These are phyloP conservation scores for Lycium ferocissimum DNA, from an alignment of 257 asterid genomes.

Conservation along the genomic window DNA sequence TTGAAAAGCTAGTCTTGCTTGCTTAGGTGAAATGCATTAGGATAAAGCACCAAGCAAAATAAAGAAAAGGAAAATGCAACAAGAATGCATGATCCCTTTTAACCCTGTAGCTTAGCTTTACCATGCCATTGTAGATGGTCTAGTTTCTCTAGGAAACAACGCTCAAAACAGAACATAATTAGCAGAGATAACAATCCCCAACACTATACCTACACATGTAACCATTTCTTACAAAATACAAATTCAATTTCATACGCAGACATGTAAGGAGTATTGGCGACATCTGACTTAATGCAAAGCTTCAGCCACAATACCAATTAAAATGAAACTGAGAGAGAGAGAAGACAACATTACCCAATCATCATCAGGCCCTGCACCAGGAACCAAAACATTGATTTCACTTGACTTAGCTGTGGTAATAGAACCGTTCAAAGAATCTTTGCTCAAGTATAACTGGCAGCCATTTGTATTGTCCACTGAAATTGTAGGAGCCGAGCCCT, in stretches of 20 bases:
- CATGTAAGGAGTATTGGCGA: background rate
- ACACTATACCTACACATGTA: background rate
- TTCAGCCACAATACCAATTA: background rate
- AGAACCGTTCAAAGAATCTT: conserved; percentile 84
- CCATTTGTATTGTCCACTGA: conserved; percentile 94
- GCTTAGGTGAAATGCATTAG: conserved; percentile 18
- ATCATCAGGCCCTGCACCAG: conserved; percentile 77
- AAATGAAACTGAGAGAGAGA: background rate
- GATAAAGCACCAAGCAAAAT: background rate
- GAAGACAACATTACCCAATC: conserved; percentile 72
- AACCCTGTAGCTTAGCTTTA: background rate
- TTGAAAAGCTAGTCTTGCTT: conserved; percentile 10
- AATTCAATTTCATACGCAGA: background rate
- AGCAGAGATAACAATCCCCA: background rate
- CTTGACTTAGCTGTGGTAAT: conserved; percentile 94
- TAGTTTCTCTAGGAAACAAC: background rate
- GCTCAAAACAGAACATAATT: background rate
- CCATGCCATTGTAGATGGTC: background rate
- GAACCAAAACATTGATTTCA: conserved; percentile 87
- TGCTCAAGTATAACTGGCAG: conserved; percentile 89
- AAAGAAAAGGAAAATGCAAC: background rate
- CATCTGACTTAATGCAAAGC: background rate
- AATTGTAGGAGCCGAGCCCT: conserved; percentile 96
- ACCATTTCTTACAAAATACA: background rate
- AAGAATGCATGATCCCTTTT: background rate